Evolutionary conservation across 805 yeast genomes (phyloP), one percentile per base, ranked within the genome.

Genomic region (Suhomyces faveliae): DNA sequence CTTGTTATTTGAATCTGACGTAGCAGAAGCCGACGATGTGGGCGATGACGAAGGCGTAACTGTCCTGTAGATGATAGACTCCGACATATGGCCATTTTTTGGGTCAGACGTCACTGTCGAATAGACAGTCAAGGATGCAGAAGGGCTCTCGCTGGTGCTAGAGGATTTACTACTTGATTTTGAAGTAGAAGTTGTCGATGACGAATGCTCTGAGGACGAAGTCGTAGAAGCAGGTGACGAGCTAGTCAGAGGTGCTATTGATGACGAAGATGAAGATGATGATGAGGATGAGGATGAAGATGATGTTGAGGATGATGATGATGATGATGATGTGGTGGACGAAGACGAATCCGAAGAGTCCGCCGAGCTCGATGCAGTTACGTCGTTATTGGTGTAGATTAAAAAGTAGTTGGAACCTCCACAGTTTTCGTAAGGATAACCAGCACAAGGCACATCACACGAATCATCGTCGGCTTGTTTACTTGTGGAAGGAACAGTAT

Each of bases 351-450:
- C 24, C 24, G 49, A 41, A 1, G 50, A 38, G 3, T 43, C 43
- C 5, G 40, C 11, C 7, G 55, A 33, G 29, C 47, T 13, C 7
- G 52, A 40, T 8, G 54, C 27, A 11, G 48, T 42, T 11, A 47
- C 44, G 35, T 60, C 71, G 19, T 51, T 66, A 43, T 70, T 66
- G 6, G 74, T 65, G 51, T 69, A 80, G 13, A 82, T 78, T 29
- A 71, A 63, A 54, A 76, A 75, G 38, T 27, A 30, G 29, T 57
- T 57, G 23, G 62, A 56, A 19, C 76, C 68, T 25, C 86, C 87
- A 65, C 96, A 88, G 8, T 51, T 67, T 46, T 84, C 85, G 3
- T 54, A 39, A 8, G 80, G 78, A 64, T 76, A 89, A n/a, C 89
- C 95, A 17, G 60, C 62, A 65, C 96, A 89, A 3, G 53, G 45